These are phyloP conservation scores for Cucurbitaria berberidis DNA, from an alignment of 2,329 filamentous ascomycete genomes.

Conservation along the genomic window DNA sequence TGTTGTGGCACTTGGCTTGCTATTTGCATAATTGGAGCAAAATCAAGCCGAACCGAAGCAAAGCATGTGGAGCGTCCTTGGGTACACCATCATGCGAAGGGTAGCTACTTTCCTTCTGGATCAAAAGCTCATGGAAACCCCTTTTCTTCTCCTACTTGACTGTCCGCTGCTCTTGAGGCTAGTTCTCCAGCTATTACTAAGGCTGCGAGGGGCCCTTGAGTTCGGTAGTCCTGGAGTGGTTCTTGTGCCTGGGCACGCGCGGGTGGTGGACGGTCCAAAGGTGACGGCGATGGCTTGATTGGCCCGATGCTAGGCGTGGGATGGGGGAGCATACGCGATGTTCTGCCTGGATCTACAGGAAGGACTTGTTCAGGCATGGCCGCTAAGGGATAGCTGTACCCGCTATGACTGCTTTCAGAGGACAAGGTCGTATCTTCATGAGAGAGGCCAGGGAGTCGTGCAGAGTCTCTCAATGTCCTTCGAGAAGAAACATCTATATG, in stretches of 20 bases:
- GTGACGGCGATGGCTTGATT: conserved; percentile 34
- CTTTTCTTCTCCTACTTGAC: conserved; percentile 31
- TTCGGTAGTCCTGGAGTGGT: conserved; percentile 37
- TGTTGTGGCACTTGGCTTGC: neutral
- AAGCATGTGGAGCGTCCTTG: neutral
- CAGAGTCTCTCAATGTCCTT: conserved; percentile 36
- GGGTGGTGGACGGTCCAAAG: conserved; percentile 37
- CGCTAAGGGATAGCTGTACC: conserved; percentile 19
- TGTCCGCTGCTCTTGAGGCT: conserved; percentile 42
- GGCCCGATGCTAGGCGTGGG: conserved; percentile 41
- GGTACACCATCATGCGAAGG: neutral
- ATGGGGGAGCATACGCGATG: conserved; percentile 46
- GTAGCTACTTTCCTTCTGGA: neutral
- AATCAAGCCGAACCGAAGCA: neutral
- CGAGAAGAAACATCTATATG: conserved; percentile 40
- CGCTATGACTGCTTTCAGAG: conserved; percentile 45
- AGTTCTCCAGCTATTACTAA: conserved; percentile 48
- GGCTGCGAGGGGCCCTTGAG: conserved; percentile 45
- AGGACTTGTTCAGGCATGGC: conserved; percentile 18
- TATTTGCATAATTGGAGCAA: neutral
- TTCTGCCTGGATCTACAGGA: conserved; percentile 41
- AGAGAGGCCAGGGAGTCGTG: conserved; percentile 42
- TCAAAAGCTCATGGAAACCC: conserved; percentile 25
- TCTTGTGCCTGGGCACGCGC: conserved; percentile 22
- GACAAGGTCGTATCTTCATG: conserved; percentile 50